Percentiles rank a stretch among this genome's conserved stretches.
These are phyloP conservation scores for Silene coronaria DNA, from an alignment of 179 eudicot genomes.

Conservation along the genomic window DNA sequence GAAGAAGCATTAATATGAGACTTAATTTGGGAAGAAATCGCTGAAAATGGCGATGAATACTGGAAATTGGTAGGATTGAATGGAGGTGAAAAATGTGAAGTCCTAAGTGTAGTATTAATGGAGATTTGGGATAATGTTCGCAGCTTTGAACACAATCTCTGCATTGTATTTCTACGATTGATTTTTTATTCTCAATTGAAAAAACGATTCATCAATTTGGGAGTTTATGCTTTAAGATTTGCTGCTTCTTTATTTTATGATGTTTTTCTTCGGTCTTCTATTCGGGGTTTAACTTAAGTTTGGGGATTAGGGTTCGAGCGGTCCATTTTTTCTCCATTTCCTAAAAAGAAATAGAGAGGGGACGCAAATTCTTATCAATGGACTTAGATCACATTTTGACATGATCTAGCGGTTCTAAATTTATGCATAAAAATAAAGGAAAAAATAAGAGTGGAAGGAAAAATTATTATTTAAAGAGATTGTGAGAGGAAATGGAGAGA, in stretches of 20 bases:
- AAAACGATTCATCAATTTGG: neutral
- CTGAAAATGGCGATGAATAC: constrained; percentile 14
- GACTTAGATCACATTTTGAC: too few relatives aligned
- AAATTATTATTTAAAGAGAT: too few relatives aligned
- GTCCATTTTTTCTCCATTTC: too few relatives aligned
- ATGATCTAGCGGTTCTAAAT: too few relatives aligned
- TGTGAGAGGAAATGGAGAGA: too few relatives aligned
- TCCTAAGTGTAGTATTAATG: neutral
- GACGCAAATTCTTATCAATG: too few relatives aligned
- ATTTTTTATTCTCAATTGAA: too few relatives aligned
- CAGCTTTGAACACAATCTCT: constrained; percentile 64
- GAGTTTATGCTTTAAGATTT: neutral
- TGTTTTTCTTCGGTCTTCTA: neutral
- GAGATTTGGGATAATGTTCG: constrained; percentile 38
- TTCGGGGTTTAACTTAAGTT: neutral
- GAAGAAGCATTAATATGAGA: constrained; percentile 26
- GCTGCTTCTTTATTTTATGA: neutral
- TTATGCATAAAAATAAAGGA: too few relatives aligned
- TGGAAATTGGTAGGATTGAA: constrained; percentile 15
- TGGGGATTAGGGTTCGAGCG: neutral
- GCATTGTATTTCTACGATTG: constrained; percentile 39
- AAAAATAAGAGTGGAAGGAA: too few relatives aligned
- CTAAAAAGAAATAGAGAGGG: too few relatives aligned
- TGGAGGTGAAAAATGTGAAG: constrained; percentile 21
- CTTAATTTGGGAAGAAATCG: constrained; percentile 28